Base-by-base conservation (phyloP, 1,139 yeast species). In the Saccharomycopsis crataegensis region DNA sequence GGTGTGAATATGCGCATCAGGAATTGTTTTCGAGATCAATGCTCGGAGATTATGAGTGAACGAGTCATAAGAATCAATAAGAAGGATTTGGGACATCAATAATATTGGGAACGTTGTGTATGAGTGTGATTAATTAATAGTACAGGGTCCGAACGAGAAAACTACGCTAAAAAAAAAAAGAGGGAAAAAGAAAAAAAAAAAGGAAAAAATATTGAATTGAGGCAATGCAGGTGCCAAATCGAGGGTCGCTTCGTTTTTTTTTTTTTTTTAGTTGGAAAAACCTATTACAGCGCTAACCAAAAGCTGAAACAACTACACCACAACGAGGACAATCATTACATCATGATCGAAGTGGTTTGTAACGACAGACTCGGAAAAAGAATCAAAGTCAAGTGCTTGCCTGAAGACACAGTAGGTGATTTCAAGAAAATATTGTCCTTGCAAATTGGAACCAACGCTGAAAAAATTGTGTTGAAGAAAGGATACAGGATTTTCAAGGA, bases 1-100 rank as follows among this genome's bases (percentile, higher is more conserved):
- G 12, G 56, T 53, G 40, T 50, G 34, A 1, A 87, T 83, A 40
- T 77, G 70, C 11, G 89, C 93, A 41, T 73, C 68, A 0, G 73
- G 75, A 0, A 86, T 76, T 11, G 80, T 73, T 16, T 68, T 67
- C 59, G 76, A 79, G n/a, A 93, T 67, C 40, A 91, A 74, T 55
- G 79, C 77, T 40, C 80, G 79, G 53, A 93, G 77, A 65, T 93
- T 93, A 69, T 80, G 86, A 3, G 97, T 86, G 73, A 91, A 93
- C 9, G 98, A 91, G 67, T 93, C 99, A 64, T 93, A 91, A 6
- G 96, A 90, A 67, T 93, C 99, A 22, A 93, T 80, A 57, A 93
- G 78, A 17, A 93, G 79, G 54, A 88, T 78, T 22, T 4, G 28
- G 8, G 66, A 34, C 67, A 64, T 64, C 31, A 22, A 22, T 22